Percentiles rank a stretch among this genome's conserved stretches.
Conservation (phyloP, 257 asterid genomes). For the Solanum medicagineum region DNA sequence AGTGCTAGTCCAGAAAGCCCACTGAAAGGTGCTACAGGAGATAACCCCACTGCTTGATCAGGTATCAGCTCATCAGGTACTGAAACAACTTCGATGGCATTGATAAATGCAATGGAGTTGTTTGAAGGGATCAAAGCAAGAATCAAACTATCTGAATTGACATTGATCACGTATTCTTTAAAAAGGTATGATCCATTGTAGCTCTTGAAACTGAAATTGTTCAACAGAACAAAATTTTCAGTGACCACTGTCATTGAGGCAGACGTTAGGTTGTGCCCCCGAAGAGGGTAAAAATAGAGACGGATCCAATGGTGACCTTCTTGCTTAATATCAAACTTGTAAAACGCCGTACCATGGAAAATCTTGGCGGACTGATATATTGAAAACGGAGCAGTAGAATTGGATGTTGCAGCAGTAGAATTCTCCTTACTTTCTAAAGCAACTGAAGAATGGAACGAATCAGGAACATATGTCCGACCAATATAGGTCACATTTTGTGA, state of each 20-base stretch:
- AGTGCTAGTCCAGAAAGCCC: constrained; percentile 26
- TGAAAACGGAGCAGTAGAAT: constrained; percentile 20
- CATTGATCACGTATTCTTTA: constrained; percentile 27
- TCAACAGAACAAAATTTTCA: constrained; percentile 27
- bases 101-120: constrained; percentile 30
- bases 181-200: constrained; percentile 24
- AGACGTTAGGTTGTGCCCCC: constrained; percentile 18
- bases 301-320: constrained; percentile 39
- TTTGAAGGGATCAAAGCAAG: constrained; percentile 28
- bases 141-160: constrained; percentile 17
- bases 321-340: constrained; percentile 17
- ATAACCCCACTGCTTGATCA: constrained; percentile 14
- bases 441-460: constrained; percentile 14
- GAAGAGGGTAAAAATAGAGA: constrained; percentile 33
- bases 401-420: constrained; percentile 14
- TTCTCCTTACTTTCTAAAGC: constrained; percentile 10
- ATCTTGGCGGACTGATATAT: constrained; percentile 26
- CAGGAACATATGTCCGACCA: constrained; percentile 29
- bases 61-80: constrained; percentile 26
- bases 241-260: constrained; percentile 32
- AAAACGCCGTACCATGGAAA: constrained; percentile 12
- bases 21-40: constrained; percentile 18
- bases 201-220: constrained; percentile 30
- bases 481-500: constrained; percentile 20
- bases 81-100: constrained; percentile 33